A percentile compares a stretch with the other conserved stretches of the same genome.
Conservation (phyloP, 768 basidiomycete genomes). For the Mrakia blollopis region DNA sequence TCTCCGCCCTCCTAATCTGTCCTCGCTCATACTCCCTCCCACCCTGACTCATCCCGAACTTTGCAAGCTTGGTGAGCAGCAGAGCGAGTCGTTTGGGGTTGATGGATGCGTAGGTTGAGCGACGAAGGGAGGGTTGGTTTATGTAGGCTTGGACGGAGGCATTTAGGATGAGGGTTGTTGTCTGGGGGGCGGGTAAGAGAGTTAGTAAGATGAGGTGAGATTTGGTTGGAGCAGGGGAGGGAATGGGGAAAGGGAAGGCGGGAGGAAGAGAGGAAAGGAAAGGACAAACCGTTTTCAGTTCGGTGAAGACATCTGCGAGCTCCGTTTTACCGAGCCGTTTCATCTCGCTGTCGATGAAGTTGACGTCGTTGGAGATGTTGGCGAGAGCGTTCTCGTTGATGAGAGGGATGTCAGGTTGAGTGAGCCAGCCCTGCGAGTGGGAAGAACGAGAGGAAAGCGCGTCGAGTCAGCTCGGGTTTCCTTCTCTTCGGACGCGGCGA, state of each 20-base stretch:
- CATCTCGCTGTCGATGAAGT: slow-evolving; percentile 83
- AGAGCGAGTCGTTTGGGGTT: slow-evolving; percentile 57
- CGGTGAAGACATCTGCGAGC: slow-evolving; percentile 66
- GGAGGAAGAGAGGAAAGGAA: neutral
- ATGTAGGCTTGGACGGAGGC: slow-evolving; percentile 76
- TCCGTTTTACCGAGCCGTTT: slow-evolving; percentile 67
- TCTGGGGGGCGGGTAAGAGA: slow-evolving; percentile 33
- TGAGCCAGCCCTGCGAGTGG: slow-evolving; percentile 61
- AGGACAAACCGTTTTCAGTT: slow-evolving; percentile 66
- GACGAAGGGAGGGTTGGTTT: slow-evolving; percentile 54
- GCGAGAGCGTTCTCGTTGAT: slow-evolving; percentile 87
- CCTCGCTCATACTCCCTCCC: slow-evolving; percentile 64
- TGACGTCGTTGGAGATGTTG: slow-evolving; percentile 77
- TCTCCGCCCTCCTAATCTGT: slow-evolving; percentile 51
- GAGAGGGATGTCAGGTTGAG: slow-evolving; percentile 64
- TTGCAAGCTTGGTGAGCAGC: slow-evolving; percentile 72
- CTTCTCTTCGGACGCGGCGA: neutral
- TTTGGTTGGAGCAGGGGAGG: neutral
- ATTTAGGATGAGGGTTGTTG: slow-evolving; percentile 57
- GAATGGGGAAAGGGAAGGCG: neutral
- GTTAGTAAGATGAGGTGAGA: slow-evolving; percentile 46
- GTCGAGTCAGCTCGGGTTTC: too few species aligned
- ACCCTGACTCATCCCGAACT: slow-evolving; percentile 63
- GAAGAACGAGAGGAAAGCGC: neutral
- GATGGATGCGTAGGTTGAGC: slow-evolving; percentile 44